Base-by-base conservation (phyloP, 805 yeast species). In the Metschnikowia noctiluminum region DNA sequence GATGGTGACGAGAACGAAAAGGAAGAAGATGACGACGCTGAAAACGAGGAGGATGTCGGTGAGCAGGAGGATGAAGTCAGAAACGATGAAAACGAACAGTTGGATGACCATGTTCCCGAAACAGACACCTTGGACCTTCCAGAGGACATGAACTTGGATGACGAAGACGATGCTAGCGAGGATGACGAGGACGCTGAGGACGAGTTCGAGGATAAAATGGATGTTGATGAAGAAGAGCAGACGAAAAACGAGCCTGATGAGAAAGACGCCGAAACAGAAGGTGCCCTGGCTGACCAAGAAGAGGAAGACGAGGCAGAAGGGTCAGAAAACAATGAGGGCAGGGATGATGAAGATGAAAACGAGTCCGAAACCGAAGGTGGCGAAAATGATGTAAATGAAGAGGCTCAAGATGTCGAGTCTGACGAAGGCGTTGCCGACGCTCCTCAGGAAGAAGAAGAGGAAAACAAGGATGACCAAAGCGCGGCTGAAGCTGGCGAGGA, bases 121-220 rank as follows among this genome's bases (percentile, higher is more conserved):
- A 74, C 82, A 6, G 98, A 94, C 51, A 83, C 91, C 3, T 71
- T 92, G 55, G 97, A 94, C 21, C 73, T 92, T 28, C 97, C 98
- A 0, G 98, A 94, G 13, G 96, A 91, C 59, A 80, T 92, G 76
- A 83, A 92, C 57, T 71, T 92, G 30, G 98, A 92, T 61, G 83
- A 84, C n/a, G 95, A 80, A 26, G 84, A 77, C 6, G 91, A 83
- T 10, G 65, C 56, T 2, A 65, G 58, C 10, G 68, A 63, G n/a
- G 80, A 73, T 1, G 78, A 69, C 1, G 77, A 73, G n/a, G 76
- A 70, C 1, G 78, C 55, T 8, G 55, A 52, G 10, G 56, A 51
- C 21, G 49, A 71, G 7, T 45, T 44, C 32, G 60, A 55, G 30
- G 62, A 60, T 30, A 49, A 57, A 13, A 52, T 55, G 56, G 60